Evolutionary conservation across 768 basidiomycete species (phyloP).

Genomic region (Strobilomyces dryophilus): DNA sequence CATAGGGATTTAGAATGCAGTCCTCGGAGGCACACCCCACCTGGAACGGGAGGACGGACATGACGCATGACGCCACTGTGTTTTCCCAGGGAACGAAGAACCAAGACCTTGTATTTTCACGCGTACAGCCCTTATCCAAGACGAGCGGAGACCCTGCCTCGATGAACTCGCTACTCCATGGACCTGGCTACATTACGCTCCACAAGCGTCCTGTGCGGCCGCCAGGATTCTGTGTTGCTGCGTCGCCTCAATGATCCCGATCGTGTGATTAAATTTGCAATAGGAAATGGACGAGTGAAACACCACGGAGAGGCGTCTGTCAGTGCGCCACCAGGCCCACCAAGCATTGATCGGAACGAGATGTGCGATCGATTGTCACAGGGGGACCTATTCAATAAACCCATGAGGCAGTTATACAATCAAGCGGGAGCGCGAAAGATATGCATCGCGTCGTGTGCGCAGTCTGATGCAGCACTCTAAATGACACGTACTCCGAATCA

Average conservation of each 20-base stretch:
- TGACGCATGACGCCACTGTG: slow-evolving; percentile 19
- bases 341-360: slow-evolving; percentile 26
- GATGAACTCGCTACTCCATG: slow-evolving; percentile 16
- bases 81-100: neutral
- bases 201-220: slow-evolving; percentile 13
- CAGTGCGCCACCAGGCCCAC: slow-evolving; percentile 18
- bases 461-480: slow-evolving; percentile 8
- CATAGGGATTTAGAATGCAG: slow-evolving; percentile 12
- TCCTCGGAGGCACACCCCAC: neutral
- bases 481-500: slow-evolving; percentile 16
- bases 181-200: slow-evolving; percentile 16
- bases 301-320: slow-evolving; percentile 21
- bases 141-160: slow-evolving; percentile 19
- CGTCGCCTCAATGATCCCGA: slow-evolving; percentile 19
- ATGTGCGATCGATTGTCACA: slow-evolving; percentile 18
- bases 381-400: slow-evolving; percentile 9
- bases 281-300: slow-evolving; percentile 17
- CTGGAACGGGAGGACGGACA: slow-evolving; percentile 9
- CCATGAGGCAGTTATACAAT: slow-evolving; percentile 19
- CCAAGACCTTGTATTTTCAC: neutral
- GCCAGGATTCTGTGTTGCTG: slow-evolving; percentile 10
- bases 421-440: slow-evolving; percentile 12
- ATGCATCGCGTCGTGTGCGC: slow-evolving; percentile 6
- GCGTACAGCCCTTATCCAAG: neutral
- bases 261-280: slow-evolving; percentile 22